Base-by-base conservation (phyloP, 176 grass and related monocot genomes). In the Miscanthus lutarioriparius region DNA sequence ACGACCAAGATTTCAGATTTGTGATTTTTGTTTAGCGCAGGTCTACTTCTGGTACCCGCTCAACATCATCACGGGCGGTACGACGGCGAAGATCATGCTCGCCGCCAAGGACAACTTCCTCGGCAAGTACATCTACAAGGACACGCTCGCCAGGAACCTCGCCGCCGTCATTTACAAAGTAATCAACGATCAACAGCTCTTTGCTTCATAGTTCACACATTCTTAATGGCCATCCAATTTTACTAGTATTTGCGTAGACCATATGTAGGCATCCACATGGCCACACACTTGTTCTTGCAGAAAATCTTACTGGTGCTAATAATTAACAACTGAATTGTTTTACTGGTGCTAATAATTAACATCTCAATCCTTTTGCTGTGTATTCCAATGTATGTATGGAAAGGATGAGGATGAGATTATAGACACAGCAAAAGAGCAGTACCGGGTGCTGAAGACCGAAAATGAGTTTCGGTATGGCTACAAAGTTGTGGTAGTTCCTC, bases 1-100 rank as follows among this genome's bases (percentile, higher is more conserved):
- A 4, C 26, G 36, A 75, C 43, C 68, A 62, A 41, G 16, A 38
- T 23, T 59, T 68, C 22, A 62, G 58, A 26, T 28, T 33, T 65
- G 25, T 58, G 28, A 10, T 8, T 82, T 30, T 54, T 25, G 78
- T 43, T 80, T 14, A 26, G 25, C 26, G 81, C 83, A 99, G 96
- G 89, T 99, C 62, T 95, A 94, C 86, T 91, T 96, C 37, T 99
- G 96, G 96, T 99, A 95, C 67, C 96, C 96, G n/a, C 87, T 99
- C 73, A 94, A 92, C 83, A 26, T 99, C 54, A 48, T 99, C 67
- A 82, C 87, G 51, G 93, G 96, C 54, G 96, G 96, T 63, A 93
- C 96, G 51, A 99, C 96, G 61, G 96, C 96, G 62, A 99, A 99
- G 93, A 94, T 99, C 51, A 93, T 99, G 89, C 91, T 96, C 76